Evolutionary conservation across 1,139 yeast genomes (phyloP).

Genomic region (Suhomyces wounanorum): DNA sequence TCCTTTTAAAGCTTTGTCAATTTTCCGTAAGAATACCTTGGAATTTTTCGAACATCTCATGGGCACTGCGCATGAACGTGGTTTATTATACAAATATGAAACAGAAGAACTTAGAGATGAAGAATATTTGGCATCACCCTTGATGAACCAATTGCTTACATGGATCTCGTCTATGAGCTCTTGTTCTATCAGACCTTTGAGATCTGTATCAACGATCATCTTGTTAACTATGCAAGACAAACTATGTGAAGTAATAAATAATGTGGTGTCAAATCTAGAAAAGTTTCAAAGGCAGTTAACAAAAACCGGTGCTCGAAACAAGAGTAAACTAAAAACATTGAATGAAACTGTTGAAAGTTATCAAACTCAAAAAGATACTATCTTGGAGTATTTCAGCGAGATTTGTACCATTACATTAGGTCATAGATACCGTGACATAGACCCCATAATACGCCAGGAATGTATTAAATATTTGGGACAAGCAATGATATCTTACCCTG

Average conservation of each 20-base stretch:
- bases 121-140: slow-evolving; percentile 34
- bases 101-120: slow-evolving; percentile 8
- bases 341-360: slow-evolving; percentile 49
- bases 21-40: slow-evolving; percentile 54
- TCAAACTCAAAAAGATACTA: slow-evolving; percentile 51
- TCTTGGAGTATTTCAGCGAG: slow-evolving; percentile 63
- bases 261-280: slow-evolving; percentile 44
- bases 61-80: slow-evolving; percentile 61
- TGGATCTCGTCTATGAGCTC: slow-evolving; percentile 80
- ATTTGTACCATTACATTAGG: slow-evolving; percentile 67
- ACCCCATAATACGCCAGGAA: slow-evolving; percentile 67
- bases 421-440: slow-evolving; percentile 81
- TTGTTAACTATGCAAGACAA: slow-evolving; percentile 62
- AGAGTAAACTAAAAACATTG: slow-evolving; percentile 44
- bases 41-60: slow-evolving; percentile 59
- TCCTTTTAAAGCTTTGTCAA: slow-evolving; percentile 60
- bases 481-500: slow-evolving; percentile 75
- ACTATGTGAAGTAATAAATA: slow-evolving; percentile 54
- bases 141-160: slow-evolving; percentile 61
- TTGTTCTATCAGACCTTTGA: slow-evolving; percentile 67
- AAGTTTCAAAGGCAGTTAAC: slow-evolving; percentile 47
- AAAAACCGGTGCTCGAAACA: slow-evolving; percentile 26
- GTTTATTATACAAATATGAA: slow-evolving; percentile 52
- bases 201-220: slow-evolving; percentile 66
- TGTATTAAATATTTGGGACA: slow-evolving; percentile 62